These are phyloP conservation scores for Actinomucor elegans DNA, from an alignment of 371 early-diverging fungal species.

Conservation along the genomic window DNA sequence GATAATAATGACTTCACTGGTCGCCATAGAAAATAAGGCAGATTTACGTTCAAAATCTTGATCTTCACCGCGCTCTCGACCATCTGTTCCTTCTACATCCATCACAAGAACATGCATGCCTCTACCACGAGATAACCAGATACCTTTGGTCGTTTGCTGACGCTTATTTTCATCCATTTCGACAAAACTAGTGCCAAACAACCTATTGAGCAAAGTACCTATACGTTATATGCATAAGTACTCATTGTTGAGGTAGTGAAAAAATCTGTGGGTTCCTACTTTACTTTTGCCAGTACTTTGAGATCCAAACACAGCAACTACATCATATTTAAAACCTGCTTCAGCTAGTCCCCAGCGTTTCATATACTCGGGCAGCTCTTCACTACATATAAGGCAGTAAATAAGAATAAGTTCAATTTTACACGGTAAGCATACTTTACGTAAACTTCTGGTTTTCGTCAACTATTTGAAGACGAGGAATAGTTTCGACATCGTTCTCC, in stretches of 20 bases:
- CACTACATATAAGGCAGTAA: constrained; percentile 36
- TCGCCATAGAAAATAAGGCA: constrained; percentile 95
- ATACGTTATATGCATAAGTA: no score
- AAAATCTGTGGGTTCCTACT: no score
- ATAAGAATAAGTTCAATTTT: not conserved
- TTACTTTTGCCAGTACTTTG: constrained; percentile 98
- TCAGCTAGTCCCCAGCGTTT: constrained; percentile 83
- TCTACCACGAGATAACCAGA: constrained; percentile 91
- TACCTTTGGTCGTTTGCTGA: constrained; percentile 95
- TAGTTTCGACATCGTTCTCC: constrained; percentile 31
- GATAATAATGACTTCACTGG: constrained; percentile 92
- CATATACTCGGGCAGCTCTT: constrained; percentile 71
- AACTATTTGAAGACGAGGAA: constrained; percentile 78
- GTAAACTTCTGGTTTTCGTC: constrained; percentile 84
- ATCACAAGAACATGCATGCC: constrained; percentile 86
- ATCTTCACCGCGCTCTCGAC: constrained; percentile 97
- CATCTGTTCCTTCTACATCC: constrained; percentile 99
- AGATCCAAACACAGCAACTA: constrained; percentile 97
- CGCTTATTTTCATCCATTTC: constrained; percentile 88
- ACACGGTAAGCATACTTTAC: constrained; percentile 55
- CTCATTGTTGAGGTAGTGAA: no score
- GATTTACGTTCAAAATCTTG: constrained; percentile 98
- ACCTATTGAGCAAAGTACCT: constrained; percentile 93
- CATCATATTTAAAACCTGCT: constrained; percentile 92
- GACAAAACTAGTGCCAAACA: constrained; percentile 93